Evolutionary conservation across 1,284 basidiomycete genomes (phyloP).

Genomic region (Meripilus lineatus): DNA sequence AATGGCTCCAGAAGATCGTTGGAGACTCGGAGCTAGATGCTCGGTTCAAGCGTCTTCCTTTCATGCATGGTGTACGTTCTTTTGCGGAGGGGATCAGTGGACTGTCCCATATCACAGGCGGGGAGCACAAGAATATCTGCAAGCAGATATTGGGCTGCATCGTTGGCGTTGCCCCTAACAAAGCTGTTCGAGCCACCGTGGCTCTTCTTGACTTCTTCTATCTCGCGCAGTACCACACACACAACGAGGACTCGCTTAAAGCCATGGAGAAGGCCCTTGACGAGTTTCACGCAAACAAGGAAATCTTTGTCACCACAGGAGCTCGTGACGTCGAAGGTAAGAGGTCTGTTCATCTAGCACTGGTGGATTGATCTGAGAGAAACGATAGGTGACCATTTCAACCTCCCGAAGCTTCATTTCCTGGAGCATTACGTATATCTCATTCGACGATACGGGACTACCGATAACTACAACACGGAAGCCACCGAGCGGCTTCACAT

Average conservation of each 20-base stretch:
- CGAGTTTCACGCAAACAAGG: conserved; percentile 27
- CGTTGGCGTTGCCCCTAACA: conserved; percentile 21
- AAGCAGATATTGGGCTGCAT: too few species aligned
- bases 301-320: conserved; percentile 21
- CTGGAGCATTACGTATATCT: too few species aligned
- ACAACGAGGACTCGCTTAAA: conserved; percentile 17
- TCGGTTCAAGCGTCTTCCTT: conserved; percentile 6
- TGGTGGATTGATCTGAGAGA: conserved; percentile 15
- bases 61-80: too few species aligned
- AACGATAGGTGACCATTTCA: conserved; percentile 22
- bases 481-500: too few species aligned
- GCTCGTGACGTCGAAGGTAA: conserved; percentile 21
- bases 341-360: conserved; percentile 22
- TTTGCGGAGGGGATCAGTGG: conserved; percentile 8
- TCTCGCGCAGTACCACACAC: conserved; percentile 23
- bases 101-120: too few species aligned
- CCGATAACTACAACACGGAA: too few species aligned
- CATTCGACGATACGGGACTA: too few species aligned
- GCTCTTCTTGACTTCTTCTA: too few species aligned
- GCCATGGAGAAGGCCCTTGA: too few species aligned
- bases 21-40: conserved; percentile 18
- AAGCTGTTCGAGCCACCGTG: too few species aligned
- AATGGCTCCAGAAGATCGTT: conserved; percentile 18
- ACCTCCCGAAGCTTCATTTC: too few species aligned
- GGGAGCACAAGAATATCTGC: too few species aligned